Conservation (phyloP, 2,329 filamentous ascomycete genomes). For the Fusarium subtropicale region DNA sequence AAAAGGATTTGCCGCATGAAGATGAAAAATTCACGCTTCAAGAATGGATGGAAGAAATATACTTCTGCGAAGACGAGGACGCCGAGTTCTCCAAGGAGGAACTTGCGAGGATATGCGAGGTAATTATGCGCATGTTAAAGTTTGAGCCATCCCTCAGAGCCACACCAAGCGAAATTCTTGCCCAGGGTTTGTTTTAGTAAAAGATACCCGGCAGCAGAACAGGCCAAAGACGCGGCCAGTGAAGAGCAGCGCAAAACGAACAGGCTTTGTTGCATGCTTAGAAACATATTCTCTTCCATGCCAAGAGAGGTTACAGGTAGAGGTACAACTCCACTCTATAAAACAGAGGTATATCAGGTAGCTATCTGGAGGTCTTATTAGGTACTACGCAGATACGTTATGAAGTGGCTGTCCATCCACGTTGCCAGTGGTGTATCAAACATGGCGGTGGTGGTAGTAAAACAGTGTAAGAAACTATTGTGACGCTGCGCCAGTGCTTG, state of each 20-base stretch:
- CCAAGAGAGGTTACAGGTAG: not conserved
- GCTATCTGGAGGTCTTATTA: not conserved
- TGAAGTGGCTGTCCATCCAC: not conserved
- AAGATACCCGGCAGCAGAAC: too few relatives aligned
- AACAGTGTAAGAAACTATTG: too few relatives aligned
- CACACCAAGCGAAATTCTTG: not conserved
- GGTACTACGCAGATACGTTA: not conserved
- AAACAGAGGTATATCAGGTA: not conserved
- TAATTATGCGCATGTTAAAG: constrained; percentile 29
- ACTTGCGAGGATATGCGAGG: not conserved
- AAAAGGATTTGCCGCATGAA: not conserved
- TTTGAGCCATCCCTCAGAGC: constrained; percentile 38
- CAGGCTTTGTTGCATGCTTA: not conserved
- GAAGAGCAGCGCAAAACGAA: too few relatives aligned
- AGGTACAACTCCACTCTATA: not conserved
- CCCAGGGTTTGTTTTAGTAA: not conserved
- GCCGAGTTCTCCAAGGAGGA: constrained; percentile 23
- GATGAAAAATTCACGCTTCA: constrained; percentile 1
- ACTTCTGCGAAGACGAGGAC: constrained; percentile 23
- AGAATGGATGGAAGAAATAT: constrained; percentile 32
- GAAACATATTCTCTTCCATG: not conserved
- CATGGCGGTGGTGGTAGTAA: too few relatives aligned
- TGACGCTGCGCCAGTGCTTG: too few relatives aligned
- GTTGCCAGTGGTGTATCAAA: too few relatives aligned
- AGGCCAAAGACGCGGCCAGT: too few relatives aligned